Conservation (phyloP, 2,329 filamentous ascomycete genomes). For the Coniochaeta sp. region DNA sequence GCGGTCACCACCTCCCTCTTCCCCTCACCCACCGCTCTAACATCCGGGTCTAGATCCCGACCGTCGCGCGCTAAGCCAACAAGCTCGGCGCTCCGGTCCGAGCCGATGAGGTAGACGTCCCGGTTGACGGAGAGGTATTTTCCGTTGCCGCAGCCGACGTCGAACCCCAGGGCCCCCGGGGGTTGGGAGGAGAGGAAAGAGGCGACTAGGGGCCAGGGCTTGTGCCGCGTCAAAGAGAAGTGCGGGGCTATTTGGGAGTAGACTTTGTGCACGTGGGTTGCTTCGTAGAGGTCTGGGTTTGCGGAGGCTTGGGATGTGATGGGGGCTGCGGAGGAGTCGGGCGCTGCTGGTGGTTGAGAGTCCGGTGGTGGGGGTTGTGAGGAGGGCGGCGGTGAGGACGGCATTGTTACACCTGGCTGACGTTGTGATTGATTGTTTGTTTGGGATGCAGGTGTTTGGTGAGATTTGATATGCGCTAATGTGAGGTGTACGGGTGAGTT, state of each 20-base stretch:
- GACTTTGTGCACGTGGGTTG: conserved; percentile 80
- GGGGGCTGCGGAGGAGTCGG: too few relatives aligned
- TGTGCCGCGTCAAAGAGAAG: conserved; percentile 72
- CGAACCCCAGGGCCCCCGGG: conserved; percentile 72
- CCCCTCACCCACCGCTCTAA: conserved; percentile 8
- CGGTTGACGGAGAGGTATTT: conserved; percentile 84
- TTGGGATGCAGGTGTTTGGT: neutral
- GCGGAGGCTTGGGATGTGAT: neutral
- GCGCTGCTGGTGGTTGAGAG: neutral
- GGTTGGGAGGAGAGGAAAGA: conserved; percentile 61
- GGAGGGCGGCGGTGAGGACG: neutral
- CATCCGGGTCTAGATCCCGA: conserved; percentile 10
- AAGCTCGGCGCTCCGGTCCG: conserved; percentile 66
- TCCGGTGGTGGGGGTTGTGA: neutral
- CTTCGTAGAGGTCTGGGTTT: conserved; percentile 55
- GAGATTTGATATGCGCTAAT: too few relatives aligned
- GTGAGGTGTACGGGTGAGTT: too few relatives aligned
- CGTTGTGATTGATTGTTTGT: neutral
- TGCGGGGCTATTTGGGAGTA: conserved; percentile 84
- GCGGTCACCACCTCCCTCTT: conserved; percentile 60
- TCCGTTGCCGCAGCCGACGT: conserved; percentile 94
- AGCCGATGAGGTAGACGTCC: conserved; percentile 72
- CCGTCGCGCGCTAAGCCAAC: conserved; percentile 39
- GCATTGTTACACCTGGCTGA: neutral
- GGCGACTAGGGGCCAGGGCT: conserved; percentile 89